Percentiles rank a stretch among this genome's conserved stretches.
Evolutionary conservation across 1,139 yeast genomes (phyloP).

Genomic region (Taphrina confusa): DNA sequence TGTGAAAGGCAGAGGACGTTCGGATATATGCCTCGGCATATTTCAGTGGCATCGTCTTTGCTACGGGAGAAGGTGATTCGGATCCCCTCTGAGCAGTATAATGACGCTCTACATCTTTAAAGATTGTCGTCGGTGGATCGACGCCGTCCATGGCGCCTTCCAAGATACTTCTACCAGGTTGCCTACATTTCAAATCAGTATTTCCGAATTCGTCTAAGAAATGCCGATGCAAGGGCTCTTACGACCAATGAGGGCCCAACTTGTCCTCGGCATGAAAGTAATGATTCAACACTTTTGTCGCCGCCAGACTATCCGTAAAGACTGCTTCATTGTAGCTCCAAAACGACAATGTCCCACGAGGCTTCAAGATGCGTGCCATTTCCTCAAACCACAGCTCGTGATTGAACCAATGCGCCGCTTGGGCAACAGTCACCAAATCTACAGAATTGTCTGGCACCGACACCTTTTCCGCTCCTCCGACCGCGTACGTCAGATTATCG

Average conservation of each 20-base stretch:
- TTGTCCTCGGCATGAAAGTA: slow-evolving; percentile 52
- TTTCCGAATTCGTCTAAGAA: too few relatives aligned
- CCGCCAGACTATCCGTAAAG: slow-evolving; percentile 51
- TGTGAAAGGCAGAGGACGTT: slow-evolving; percentile 72
- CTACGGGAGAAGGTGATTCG: slow-evolving; percentile 50
- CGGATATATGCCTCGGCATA: slow-evolving; percentile 56
- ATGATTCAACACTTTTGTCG: slow-evolving; percentile 50
- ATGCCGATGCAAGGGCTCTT: background rate
- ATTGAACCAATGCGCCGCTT: slow-evolving; percentile 78
- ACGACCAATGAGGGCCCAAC: slow-evolving; percentile 52
- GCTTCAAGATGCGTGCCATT: slow-evolving; percentile 54
- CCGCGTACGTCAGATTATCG: slow-evolving; percentile 39
- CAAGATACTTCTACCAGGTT: slow-evolving; percentile 65
- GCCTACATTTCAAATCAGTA: slow-evolving; percentile 70
- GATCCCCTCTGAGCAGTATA: slow-evolving; percentile 44
- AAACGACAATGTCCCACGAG: slow-evolving; percentile 66
- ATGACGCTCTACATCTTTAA: slow-evolving; percentile 48
- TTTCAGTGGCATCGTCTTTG: slow-evolving; percentile 51
- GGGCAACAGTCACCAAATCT: slow-evolving; percentile 72
- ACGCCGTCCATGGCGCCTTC: slow-evolving; percentile 52
- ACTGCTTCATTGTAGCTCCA: slow-evolving; percentile 81
- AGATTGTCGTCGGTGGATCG: slow-evolving; percentile 52
- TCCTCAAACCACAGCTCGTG: slow-evolving; percentile 57
- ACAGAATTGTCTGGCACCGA: slow-evolving; percentile 45
- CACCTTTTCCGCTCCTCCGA: slow-evolving; percentile 38